Percentiles rank a stretch among this genome's conserved stretches.
These are phyloP conservation scores for Gnomoniopsis smithogilvyi DNA, from an alignment of 2,329 filamentous ascomycete genomes.

Conservation along the genomic window DNA sequence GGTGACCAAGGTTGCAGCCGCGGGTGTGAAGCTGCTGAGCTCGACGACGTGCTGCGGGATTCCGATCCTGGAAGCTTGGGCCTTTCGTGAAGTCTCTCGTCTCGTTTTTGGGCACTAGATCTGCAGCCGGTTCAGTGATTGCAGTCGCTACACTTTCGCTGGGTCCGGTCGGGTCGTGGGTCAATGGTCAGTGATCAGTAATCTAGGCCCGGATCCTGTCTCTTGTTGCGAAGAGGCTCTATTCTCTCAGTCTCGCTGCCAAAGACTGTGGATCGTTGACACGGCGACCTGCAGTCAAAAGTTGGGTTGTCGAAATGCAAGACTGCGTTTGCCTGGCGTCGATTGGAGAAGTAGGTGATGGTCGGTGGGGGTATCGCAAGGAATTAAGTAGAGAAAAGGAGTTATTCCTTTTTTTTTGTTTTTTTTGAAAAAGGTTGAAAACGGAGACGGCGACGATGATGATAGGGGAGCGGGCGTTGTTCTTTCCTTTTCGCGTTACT, in stretches of 20 bases:
- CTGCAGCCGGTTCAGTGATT: neutral
- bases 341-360: neutral
- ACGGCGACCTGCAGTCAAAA: neutral
- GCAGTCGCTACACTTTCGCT: neutral
- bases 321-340: neutral
- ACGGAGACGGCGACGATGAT: neutral
- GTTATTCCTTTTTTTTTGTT: neutral
- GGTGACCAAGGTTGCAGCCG: neutral
- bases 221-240: neutral
- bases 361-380: neutral
- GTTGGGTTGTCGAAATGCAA: neutral
- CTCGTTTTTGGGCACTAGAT: neutral
- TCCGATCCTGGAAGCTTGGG: constrained; percentile 9
- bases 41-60: constrained; percentile 4
- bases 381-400: neutral
- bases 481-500: constrained; percentile 1
- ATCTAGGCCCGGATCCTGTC: neutral
- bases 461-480: neutral
- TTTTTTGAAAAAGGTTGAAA: neutral
- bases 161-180: neutral
- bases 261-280: neutral
- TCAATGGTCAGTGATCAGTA: neutral
- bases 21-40: neutral
- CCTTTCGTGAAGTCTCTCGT: neutral
- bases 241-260: neutral